These are phyloP conservation scores for Kalanchoe fedtschenkoi DNA, from an alignment of 164 flowering plant genomes.

Conservation along the genomic window DNA sequence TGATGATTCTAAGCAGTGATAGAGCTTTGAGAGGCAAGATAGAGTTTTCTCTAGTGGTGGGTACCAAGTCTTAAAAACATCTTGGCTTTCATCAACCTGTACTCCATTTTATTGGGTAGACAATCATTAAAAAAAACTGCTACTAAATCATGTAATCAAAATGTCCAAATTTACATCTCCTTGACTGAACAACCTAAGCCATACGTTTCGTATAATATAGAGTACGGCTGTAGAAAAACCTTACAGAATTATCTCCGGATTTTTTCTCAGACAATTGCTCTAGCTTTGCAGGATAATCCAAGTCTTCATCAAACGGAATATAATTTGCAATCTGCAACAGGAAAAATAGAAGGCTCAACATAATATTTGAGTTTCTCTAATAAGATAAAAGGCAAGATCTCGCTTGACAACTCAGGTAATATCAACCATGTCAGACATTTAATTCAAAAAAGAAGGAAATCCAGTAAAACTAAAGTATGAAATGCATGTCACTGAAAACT, in stretches of 20 bases:
- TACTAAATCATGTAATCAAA: neutral
- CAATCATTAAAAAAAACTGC: neutral
- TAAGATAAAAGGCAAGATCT: neutral
- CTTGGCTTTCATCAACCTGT: slow-evolving; percentile 55
- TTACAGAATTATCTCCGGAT: slow-evolving; percentile 50
- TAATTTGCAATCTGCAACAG: slow-evolving; percentile 72
- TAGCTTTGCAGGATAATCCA: slow-evolving; percentile 90
- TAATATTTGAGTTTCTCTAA: neutral
- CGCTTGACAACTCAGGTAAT: neutral
- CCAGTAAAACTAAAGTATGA: neutral
- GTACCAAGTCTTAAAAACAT: slow-evolving; percentile 77
- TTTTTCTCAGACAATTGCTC: slow-evolving; percentile 41
- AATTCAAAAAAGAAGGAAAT: neutral
- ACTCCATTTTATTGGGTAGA: neutral
- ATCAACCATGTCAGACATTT: neutral
- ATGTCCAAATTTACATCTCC: neutral
- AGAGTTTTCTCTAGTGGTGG: slow-evolving; percentile 94
- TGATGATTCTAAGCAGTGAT: slow-evolving; percentile 69
- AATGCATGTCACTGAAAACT: neutral
- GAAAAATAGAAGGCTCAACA: neutral
- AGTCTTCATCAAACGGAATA: slow-evolving; percentile 73
- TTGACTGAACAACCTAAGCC: neutral
- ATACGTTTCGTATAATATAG: neutral
- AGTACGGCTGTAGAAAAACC: neutral
- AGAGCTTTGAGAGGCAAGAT: slow-evolving; percentile 79